Evolutionary conservation across 257 asterid genomes (phyloP).

Genomic region (Dorcoceras hygrometricum): DNA sequence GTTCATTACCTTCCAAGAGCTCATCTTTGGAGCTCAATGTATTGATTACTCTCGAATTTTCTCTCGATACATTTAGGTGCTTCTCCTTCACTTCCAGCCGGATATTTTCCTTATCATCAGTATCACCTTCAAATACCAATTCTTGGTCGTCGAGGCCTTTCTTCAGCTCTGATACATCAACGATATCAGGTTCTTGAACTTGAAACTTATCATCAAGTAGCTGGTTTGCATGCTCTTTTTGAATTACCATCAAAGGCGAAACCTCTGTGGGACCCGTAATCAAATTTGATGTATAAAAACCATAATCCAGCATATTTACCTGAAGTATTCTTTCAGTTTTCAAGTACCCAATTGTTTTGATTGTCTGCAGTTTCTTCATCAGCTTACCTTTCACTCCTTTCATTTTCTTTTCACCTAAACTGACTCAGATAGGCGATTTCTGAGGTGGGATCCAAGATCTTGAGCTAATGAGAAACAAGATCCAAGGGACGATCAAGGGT

Average conservation of each 20-base stretch:
- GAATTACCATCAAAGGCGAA: constrained; percentile 32
- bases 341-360: constrained; percentile 66
- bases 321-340: constrained; percentile 70
- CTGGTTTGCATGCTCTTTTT: constrained; percentile 34
- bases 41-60: constrained; percentile 14
- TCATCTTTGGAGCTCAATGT: constrained; percentile 29
- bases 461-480: not conserved
- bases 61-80: constrained; percentile 9
- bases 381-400: constrained; percentile 78
- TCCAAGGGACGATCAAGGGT: not conserved
- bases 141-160: constrained; percentile 66
- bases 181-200: constrained; percentile 50
- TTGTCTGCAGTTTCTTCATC: constrained; percentile 69
- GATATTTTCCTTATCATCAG: constrained; percentile 60
- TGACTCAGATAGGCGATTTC: constrained; percentile 5
- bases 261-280: constrained; percentile 30
- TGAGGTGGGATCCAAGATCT: constrained; percentile 4
- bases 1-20: constrained; percentile 20
- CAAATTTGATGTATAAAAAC: constrained; percentile 35
- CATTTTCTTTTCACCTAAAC: constrained; percentile 34
- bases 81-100: constrained; percentile 28
- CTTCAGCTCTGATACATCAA: constrained; percentile 69
- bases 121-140: constrained; percentile 29
- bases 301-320: constrained; percentile 57
- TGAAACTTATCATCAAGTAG: constrained; percentile 15